Base-by-base conservation (phyloP, 306 rosid genomes). In the Casuarina glauca region DNA sequence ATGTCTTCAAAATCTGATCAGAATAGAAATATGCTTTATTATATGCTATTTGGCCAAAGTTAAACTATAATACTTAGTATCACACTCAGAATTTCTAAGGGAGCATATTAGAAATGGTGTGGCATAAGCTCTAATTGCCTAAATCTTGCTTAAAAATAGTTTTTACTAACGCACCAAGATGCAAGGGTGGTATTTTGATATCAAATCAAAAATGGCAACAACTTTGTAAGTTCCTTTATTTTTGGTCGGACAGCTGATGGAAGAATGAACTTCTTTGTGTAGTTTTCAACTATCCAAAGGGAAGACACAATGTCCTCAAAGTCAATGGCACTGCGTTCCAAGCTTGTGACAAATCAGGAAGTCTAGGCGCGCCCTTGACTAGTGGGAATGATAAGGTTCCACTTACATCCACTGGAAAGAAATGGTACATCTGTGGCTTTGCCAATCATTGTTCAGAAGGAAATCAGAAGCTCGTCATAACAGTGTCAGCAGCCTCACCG, bases 401-500 rank as follows among this genome's bases (percentile, higher is more conserved):
- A 51, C 76, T 90, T 1, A 53, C 80, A 74, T 51, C 84, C 19
- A 4, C 87, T 0, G 90, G 88, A 39, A 85, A 61, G 15, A 87
- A 86, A 74, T 87, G 91, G 91, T 85, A 84, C 79, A 78, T 86
- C 16, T 86, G 90, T 26, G 86, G 86, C 10, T 69, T 86, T 69
- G 41, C 45, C 20, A 2, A 26, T 46, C 87, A 86, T 61, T 87
- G 90, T 57, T 75, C 44, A 8, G 49, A 3, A 9, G 90, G 82
- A 9, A 72, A 75, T 10, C 78, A 79, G 82, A 89, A 80, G 87
- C 83, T 89, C 32, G 32, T 26, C 32, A 26, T 26, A 26, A 26
- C 32, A 26, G 32, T 26, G 32, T 26, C 32, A 26, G 32, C 32
- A 26, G 32, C 32, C 32, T 26, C 32, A 1, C 32, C 32, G 32